phyloP scores from a whole-genome alignment of 2,329 filamentous ascomycete species.

The Thermothelomyces thermophilus region DNA sequence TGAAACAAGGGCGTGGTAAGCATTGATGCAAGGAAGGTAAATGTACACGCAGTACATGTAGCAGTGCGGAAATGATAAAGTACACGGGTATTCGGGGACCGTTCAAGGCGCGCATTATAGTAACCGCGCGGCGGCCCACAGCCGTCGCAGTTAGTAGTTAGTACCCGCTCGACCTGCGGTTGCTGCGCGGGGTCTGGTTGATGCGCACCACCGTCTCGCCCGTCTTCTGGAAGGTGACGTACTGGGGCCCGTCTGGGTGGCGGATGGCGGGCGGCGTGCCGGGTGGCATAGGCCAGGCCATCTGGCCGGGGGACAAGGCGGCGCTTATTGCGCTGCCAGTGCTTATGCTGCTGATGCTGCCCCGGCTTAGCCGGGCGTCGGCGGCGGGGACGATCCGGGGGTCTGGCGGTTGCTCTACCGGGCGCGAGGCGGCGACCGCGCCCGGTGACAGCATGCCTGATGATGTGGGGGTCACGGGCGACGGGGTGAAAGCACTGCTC shows the following conservation, averaged over 20 bases:
- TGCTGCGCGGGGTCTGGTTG: constrained; percentile 3
- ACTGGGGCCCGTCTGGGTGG: constrained; percentile 7
- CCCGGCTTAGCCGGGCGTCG: constrained; percentile 1
- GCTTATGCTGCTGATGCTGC: constrained; percentile 15
- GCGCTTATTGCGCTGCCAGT: constrained; percentile 12
- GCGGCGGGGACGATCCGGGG: constrained; percentile 3
- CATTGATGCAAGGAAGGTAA: too few species aligned
- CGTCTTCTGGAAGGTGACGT: constrained; percentile 13
- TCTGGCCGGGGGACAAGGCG: constrained; percentile 15
- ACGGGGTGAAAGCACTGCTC: constrained; percentile 13
- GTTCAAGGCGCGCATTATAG: too few species aligned
- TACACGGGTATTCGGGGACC: too few species aligned
- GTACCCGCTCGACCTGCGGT: constrained; percentile 1
- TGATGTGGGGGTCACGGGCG: constrained; percentile 12
- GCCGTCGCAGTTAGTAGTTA: too few species aligned
- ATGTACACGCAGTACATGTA: too few species aligned
- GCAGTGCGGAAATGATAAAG: too few species aligned
- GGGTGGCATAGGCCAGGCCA: constrained; percentile 20
- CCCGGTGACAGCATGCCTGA: constrained; percentile 5
- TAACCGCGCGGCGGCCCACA: too few species aligned
- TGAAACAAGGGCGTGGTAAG: too few species aligned
- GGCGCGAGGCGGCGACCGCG: constrained; percentile 7
- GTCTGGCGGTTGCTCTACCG: constrained; percentile 5
- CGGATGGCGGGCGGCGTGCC: constrained; percentile 11
- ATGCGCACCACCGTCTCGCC: constrained; percentile 20